Base-by-base conservation (phyloP, 768 basidiomycete species). In the Chalciporus chontae region DNA sequence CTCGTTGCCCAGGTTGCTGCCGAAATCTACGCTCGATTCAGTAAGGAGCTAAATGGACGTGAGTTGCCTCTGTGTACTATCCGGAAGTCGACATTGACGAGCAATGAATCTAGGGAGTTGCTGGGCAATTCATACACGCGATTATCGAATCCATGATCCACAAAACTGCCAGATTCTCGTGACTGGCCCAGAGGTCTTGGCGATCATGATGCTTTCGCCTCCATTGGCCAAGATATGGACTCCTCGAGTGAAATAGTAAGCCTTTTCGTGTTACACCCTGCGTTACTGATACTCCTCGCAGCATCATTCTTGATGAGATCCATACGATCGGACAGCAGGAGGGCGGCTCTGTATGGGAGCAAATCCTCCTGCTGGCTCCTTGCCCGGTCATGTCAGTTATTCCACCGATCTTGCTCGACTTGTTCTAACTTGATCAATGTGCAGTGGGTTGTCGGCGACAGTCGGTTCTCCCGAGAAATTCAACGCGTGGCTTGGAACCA, bases 271-370 rank as follows among this genome's bases (percentile, higher is more conserved):
- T 6, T 29, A 11, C 18, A 14, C 38, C 10, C 36, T 10, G 19
- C 0, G 11, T 7, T 11, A 14, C 26, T 58, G 27, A 59, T 21
- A 3, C 19, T 14, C 32, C 19, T 50, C n/a, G 26, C 21, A 85
- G 83, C n/a, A 83, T 88, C 50, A 78, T 87, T 40, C 68, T 88
- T 14, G 65, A 69, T 17, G 73, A 75, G 53, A 74, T 74, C 17
- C 86, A 88, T 59, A 75, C 79, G 3, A 84, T 88, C 44, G 84
- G 85, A 3, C 81, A 85, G 51, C 77, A 84, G 58, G 79, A 83
- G 49, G 82, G 80, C 1, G 86, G 86, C 2, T 71, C 80, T 0
- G 79, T 85, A 2, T 87, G 85, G 85, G 85, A 87, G 56, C 82
- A 87, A 57, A 81, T 86, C n/a, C 69, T 88, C 8, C 64, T 88